Evolutionary conservation across 2,329 filamentous ascomycete genomes (phyloP).

Genomic region (Colletotrichum sp.): DNA sequence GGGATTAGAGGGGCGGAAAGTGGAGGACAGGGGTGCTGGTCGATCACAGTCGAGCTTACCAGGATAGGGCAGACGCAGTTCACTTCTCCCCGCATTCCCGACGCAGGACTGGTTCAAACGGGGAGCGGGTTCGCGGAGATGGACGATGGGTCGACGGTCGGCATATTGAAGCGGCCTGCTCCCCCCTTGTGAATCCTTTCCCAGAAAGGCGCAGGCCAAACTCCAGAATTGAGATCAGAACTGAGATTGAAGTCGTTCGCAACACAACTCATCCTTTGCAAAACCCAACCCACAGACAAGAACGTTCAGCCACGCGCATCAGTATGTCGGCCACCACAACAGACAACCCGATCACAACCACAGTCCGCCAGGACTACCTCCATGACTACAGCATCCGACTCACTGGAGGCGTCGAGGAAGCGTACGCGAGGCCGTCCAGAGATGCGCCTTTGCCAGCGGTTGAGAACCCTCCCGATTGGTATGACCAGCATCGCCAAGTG

Average conservation of each 20-base stretch:
- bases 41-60: neutral
- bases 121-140: neutral
- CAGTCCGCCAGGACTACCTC: conserved; percentile 4
- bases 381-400: conserved; percentile 19
- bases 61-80: neutral
- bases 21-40: conserved; percentile 5
- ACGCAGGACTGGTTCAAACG: neutral
- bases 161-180: conserved; percentile 11
- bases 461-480: conserved; percentile 24
- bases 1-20: conserved; percentile 6
- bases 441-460: conserved; percentile 2
- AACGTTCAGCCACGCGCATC: neutral
- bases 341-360: conserved; percentile 6
- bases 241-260: neutral
- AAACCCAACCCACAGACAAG: neutral
- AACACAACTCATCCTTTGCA: neutral
- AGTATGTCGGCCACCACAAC: conserved; percentile 12
- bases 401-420: conserved; percentile 12
- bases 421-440: conserved; percentile 4
- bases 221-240: neutral
- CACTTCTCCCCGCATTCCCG: conserved; percentile 3
- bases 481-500: conserved; percentile 25
- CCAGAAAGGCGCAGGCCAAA: neutral
- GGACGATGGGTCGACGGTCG: conserved; percentile 2
- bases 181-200: neutral